Percentiles rank a stretch among this genome's conserved stretches.
These are phyloP conservation scores for Microdochium paspali DNA, from an alignment of 2,329 filamentous ascomycete genomes.

Conservation along the genomic window DNA sequence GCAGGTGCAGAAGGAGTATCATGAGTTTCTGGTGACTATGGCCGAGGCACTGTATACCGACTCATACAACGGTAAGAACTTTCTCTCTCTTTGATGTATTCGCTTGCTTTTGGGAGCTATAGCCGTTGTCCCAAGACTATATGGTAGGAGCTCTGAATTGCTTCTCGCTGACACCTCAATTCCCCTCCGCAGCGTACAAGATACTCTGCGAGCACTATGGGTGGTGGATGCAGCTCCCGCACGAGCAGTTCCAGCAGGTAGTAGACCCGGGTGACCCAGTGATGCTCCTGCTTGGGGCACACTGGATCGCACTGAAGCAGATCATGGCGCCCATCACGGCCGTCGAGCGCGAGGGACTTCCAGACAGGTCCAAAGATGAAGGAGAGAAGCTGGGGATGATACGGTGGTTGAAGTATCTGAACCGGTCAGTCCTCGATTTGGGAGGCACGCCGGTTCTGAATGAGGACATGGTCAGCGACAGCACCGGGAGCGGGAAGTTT, in stretches of 20 bases:
- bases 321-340: constrained; percentile 41
- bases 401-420: constrained; percentile 42
- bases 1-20: constrained; percentile 35
- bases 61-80: constrained; percentile 38
- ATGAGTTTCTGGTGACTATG: constrained; percentile 32
- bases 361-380: constrained; percentile 1
- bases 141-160: no score
- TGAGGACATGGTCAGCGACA: background rate
- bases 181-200: constrained; percentile 31
- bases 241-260: constrained; percentile 39
- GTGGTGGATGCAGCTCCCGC: constrained; percentile 50
- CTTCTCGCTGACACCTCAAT: background rate
- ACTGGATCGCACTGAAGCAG: constrained; percentile 46
- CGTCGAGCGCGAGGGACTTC: constrained; percentile 18
- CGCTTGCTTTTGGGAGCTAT: no score
- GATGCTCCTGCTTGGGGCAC: constrained; percentile 36
- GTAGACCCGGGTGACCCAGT: constrained; percentile 36
- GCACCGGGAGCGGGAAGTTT: constrained; percentile 6
- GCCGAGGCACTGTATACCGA: constrained; percentile 41
- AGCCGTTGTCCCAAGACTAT: no score
- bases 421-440: constrained; percentile 25
- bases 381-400: constrained; percentile 29
- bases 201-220: constrained; percentile 38
- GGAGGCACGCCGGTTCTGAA: constrained; percentile 17
- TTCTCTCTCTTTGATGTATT: background rate